Evolutionary conservation across 1,284 basidiomycete genomes (phyloP), one percentile per base, ranked within the genome.

Genomic region (Tilletia indica): DNA sequence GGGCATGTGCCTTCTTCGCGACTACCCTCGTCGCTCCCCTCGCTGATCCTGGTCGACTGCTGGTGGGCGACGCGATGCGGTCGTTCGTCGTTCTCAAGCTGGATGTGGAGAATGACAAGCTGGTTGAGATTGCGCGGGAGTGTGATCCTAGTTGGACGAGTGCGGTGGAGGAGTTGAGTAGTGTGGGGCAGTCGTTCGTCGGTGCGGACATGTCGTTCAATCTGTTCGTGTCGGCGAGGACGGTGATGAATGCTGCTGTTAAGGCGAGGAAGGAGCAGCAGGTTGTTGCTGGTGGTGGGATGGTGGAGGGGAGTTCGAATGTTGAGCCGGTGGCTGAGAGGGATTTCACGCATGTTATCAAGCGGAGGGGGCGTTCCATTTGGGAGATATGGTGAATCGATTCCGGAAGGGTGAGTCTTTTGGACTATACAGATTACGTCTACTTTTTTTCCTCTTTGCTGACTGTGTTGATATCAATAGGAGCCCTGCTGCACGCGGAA

Each of bases 111-210:
- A 71, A 71, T 14, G 78, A 73, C 34, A 34, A 68, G 8, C n/a
- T 83, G 11, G 70, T 42, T 21, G 81, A 83, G 69, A 68, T 79
- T 6, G 81, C 80, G 3, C 74, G 82, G 67, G 82, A 83, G 58
- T 73, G 77, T 56, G 81, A 83, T 71, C 81, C 82, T 11, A 81
- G 77, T 72, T 83, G 82, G 82, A 83, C 81, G 12, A 79, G 73
- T 38, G 77, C 81, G 16, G 77, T 76, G 12, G 76, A 77, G 21
- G 31, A 73, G 56, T 68, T 80, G 31, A 78, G 81, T 70, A 71
- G 67, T 0, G 74, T 64, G 8, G 71, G 21, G 8, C 78, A 82
- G 74, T 76, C 76, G n/a, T 83, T 76, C 68, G 72, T 82, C 39
- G 82, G 81, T 38, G 74, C 80, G 4, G 82, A 83, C 71, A 76